Percentiles rank a stretch among this genome's conserved stretches.
Evolutionary conservation across 2,329 filamentous ascomycete genomes (phyloP).

Genomic region (Xylariaceae sp.): DNA sequence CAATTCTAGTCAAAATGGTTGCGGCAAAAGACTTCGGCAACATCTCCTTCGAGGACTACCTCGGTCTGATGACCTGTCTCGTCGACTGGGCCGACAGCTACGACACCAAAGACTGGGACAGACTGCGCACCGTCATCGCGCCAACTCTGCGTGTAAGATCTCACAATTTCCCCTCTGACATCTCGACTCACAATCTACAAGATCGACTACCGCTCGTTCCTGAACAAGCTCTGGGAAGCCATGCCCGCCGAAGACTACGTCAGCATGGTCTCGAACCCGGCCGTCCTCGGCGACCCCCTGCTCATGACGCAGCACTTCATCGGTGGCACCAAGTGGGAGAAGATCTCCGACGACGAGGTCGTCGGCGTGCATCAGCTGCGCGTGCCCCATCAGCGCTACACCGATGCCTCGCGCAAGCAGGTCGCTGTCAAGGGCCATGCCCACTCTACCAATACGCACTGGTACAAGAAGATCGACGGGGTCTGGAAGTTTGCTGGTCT

Average conservation of each 20-base stretch:
- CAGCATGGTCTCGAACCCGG: conserved; percentile 50
- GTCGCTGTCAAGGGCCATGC: conserved; percentile 56
- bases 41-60: conserved; percentile 31
- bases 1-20: conserved; percentile 11
- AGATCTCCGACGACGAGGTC: conserved; percentile 52
- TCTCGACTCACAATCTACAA: conserved; percentile 29
- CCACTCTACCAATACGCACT: conserved; percentile 53
- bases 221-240: conserved; percentile 54
- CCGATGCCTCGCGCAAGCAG: conserved; percentile 40
- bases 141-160: conserved; percentile 47
- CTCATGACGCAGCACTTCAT: conserved; percentile 63
- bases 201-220: conserved; percentile 66
- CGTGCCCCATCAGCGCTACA: conserved; percentile 58
- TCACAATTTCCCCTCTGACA: not conserved
- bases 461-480: conserved; percentile 53
- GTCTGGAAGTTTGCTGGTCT: conserved; percentile 58
- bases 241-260: conserved; percentile 60
- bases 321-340: conserved; percentile 53
- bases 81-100: conserved; percentile 60
- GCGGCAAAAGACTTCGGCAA: not conserved
- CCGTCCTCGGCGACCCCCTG: conserved; percentile 56
- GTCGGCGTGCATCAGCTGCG: conserved; percentile 58
- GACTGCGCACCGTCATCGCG: conserved; percentile 56
- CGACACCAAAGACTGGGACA: conserved; percentile 59
- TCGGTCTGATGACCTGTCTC: conserved; percentile 30